These are phyloP conservation scores for Kockiozyma suomiensis DNA, from an alignment of 805 yeast genomes.

Conservation along the genomic window DNA sequence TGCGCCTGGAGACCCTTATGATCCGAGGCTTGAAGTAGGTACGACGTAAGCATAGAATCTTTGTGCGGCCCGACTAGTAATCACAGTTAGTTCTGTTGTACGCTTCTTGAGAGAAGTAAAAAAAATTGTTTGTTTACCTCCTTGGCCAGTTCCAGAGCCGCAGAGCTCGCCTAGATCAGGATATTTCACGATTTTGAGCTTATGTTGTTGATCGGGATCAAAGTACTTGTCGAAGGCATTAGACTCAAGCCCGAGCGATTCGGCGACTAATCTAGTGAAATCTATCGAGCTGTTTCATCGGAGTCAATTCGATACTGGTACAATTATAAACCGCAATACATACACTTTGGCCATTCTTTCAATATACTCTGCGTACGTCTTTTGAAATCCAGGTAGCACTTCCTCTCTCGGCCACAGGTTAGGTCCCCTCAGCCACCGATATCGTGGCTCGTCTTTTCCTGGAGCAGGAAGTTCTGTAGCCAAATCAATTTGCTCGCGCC, in stretches of 20 bases:
- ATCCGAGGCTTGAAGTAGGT: conserved; percentile 26
- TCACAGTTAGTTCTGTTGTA: conserved; percentile 11
- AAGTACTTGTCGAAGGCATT: conserved; percentile 53
- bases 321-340: not conserved
- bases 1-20: conserved; percentile 55
- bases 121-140: conserved; percentile 7
- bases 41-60: conserved; percentile 45
- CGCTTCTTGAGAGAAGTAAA: not conserved
- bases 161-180: conserved; percentile 49
- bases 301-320: not conserved
- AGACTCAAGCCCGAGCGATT: conserved; percentile 54
- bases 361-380: conserved; percentile 21
- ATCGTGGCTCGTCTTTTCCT: conserved; percentile 26
- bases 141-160: conserved; percentile 28
- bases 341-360: conserved; percentile 24
- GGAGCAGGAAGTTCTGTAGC: conserved; percentile 35
- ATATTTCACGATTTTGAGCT: conserved; percentile 61
- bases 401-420: conserved; percentile 30
- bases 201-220: conserved; percentile 49
- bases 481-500: conserved; percentile 65
- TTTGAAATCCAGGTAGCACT: conserved; percentile 24
- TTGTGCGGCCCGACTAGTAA: conserved; percentile 71
- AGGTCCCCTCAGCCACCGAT: conserved; percentile 30
- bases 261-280: conserved; percentile 49
- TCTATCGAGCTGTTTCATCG: conserved; percentile 10